Evolutionary conservation across 1,139 yeast genomes (phyloP).

Genomic region (Blastobotrys proliferans): DNA sequence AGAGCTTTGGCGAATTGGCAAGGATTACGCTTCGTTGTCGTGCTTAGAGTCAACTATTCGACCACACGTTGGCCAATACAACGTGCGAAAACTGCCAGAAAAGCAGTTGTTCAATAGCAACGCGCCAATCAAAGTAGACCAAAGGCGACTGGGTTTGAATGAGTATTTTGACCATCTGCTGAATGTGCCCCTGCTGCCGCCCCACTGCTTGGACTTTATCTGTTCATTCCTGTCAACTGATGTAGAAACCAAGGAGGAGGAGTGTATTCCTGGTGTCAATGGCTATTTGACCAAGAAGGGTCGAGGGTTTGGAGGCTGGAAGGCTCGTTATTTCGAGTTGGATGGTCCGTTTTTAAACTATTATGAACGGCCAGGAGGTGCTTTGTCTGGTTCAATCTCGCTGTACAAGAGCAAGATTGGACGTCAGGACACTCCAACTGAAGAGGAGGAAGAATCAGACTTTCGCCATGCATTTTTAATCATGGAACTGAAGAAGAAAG

Average conservation of each 20-base stretch:
- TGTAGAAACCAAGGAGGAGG: background rate
- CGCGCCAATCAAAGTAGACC: constrained; percentile 63
- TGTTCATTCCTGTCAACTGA: constrained; percentile 61
- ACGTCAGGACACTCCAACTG: constrained; percentile 39
- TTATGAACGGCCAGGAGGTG: constrained; percentile 58
- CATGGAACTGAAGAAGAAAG: constrained; percentile 56
- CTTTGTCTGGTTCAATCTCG: constrained; percentile 52
- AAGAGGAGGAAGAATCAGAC: constrained; percentile 56
- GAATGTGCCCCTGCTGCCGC: constrained; percentile 57
- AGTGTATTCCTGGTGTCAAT: constrained; percentile 48
- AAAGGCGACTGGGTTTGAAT: constrained; percentile 51
- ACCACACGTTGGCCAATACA: constrained; percentile 45
- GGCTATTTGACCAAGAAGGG: constrained; percentile 67
- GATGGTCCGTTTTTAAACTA: constrained; percentile 62
- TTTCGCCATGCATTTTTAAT: constrained; percentile 74
- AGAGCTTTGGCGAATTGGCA: constrained; percentile 70
- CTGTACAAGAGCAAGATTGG: constrained; percentile 63
- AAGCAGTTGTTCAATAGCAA: constrained; percentile 51
- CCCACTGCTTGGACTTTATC: constrained; percentile 47
- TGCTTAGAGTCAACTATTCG: constrained; percentile 56
- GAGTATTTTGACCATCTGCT: constrained; percentile 57
- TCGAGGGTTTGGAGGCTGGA: constrained; percentile 65
- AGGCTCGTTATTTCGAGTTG: constrained; percentile 65
- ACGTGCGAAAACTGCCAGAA: constrained; percentile 62
- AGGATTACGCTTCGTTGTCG: constrained; percentile 52